phyloP scores from a whole-genome alignment of 176 grass and related monocot genomes.

The Paspalum vaginatum region DNA sequence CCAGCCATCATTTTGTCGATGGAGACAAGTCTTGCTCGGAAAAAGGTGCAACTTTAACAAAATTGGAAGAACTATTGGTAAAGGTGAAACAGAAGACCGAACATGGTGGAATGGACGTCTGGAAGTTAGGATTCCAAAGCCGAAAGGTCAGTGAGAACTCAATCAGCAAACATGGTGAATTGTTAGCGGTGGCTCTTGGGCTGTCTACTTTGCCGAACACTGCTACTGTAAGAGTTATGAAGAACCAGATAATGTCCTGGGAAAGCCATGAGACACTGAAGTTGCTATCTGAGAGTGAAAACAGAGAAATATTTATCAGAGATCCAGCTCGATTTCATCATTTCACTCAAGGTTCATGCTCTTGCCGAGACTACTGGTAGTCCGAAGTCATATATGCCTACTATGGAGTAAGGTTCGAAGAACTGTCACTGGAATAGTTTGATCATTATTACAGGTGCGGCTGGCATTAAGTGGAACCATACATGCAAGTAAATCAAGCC shows the following conservation, averaged over 20 bases:
- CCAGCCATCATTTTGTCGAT: constrained; percentile 52
- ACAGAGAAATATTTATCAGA: constrained; percentile 68
- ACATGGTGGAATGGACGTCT: constrained; percentile 38
- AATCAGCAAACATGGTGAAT: constrained; percentile 61
- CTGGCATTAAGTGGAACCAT: background rate
- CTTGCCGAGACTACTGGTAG: constrained; percentile 84
- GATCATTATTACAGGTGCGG: background rate
- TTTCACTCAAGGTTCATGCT: constrained; percentile 71
- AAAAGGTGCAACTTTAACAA: constrained; percentile 37
- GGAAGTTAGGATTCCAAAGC: constrained; percentile 63
- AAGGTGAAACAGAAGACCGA: constrained; percentile 58
- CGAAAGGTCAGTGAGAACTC: constrained; percentile 47
- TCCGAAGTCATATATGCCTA: background rate
- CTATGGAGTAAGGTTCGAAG: background rate
- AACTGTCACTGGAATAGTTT: constrained; percentile 13
- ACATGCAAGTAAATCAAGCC: background rate
- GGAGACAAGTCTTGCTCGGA: constrained; percentile 33
- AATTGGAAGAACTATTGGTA: constrained; percentile 50
- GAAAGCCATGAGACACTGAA: constrained; percentile 73
- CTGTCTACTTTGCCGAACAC: constrained; percentile 45
- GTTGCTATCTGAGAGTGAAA: constrained; percentile 66
- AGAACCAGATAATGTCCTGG: constrained; percentile 76
- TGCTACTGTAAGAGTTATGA: constrained; percentile 65
- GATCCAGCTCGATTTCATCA: constrained; percentile 72
- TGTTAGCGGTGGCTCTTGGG: constrained; percentile 62